phyloP scores from a whole-genome alignment of 2,329 filamentous ascomycete genomes.

The Botryotinia calthae region DNA sequence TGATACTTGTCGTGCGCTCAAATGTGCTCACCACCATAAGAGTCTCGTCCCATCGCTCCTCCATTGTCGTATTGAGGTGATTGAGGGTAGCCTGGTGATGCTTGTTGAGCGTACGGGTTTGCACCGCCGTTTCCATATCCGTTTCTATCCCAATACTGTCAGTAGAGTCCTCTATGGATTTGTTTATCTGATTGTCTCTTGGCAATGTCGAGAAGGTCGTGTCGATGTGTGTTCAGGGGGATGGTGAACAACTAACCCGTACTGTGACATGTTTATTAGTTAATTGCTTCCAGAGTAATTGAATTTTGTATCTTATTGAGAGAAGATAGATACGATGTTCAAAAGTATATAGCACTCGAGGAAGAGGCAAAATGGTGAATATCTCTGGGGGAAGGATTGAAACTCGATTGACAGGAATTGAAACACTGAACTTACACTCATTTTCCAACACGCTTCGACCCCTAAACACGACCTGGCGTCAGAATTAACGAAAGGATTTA shows the following conservation, averaged over 20 bases:
- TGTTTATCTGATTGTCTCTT: no score
- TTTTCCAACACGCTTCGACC: constrained; percentile 23
- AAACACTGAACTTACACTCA: constrained; percentile 37
- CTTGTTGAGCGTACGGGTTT: constrained; percentile 51
- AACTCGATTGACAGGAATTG: constrained; percentile 27
- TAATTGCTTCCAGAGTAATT: constrained; percentile 14
- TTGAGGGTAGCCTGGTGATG: constrained; percentile 24
- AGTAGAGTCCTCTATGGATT: no score
- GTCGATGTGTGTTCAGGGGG: neutral
- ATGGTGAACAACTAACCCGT: constrained; percentile 34
- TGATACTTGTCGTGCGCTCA: accelerated
- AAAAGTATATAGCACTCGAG: no score
- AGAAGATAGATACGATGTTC: no score
- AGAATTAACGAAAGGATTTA: neutral
- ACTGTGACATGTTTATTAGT: constrained; percentile 37
- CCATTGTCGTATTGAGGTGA: constrained; percentile 41
- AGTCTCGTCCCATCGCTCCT: constrained; percentile 41
- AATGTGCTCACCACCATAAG: constrained; percentile 41
- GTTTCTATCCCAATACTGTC: neutral
- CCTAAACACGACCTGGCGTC: constrained; percentile 13
- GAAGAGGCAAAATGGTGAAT: no score
- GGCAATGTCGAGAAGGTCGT: no score
- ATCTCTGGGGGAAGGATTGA: constrained; percentile 21
- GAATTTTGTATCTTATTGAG: no score
- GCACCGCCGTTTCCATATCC: neutral